Evolutionary conservation across 495 filamentous ascomycete genomes (phyloP), one percentile per base, ranked within the genome.

Genomic region (Gamarada debralockiae): DNA sequence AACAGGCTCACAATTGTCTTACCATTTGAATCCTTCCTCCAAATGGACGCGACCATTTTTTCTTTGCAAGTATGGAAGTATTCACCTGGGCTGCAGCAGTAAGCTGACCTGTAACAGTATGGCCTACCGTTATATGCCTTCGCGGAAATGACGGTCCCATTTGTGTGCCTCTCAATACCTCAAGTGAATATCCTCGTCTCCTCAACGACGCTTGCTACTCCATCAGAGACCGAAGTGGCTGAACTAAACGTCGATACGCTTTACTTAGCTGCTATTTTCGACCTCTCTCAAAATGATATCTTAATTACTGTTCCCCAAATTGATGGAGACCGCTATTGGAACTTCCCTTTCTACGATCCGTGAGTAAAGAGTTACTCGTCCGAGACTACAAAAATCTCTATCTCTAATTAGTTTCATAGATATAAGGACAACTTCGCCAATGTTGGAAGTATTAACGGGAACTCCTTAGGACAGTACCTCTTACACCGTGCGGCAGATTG

Each of bases 351-450:
- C 18, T 50, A 50, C 18, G 34, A 50, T 18, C 47, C 47, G 33
- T 50, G 23, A 37, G 17, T 50, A 4, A 3, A 17, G 25, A 18
- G 29, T n/a, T n/a, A n/a, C 9, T 48, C 4, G 9, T 20, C 24
- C 45, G 33, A 6, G 6, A 34, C 31, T 34, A 8, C n/a, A 48
- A 34, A n/a, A 33, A 22, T 20, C 13, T 23, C 31, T 34, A 34
- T 8, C 31, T n/a, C 8, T n/a, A n/a, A n/a, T 38, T n/a, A n/a
- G n/a, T n/a, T n/a, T n/a, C n/a, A 6, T 14, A 50, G 49, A 20
- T 52, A 10, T 43, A 37, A 37, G 20, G 22, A 52, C 18, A 43
- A 43, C 31, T 52, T 42, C 43, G 49, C 49, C 36, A 24, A 15
- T 24, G 4, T 23, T 3, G 22, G 36, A 33, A 52, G 38, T 31